Evolutionary conservation across 345 rosid species (phyloP), one percentile per base, ranked within the genome.

Genomic region (Eucalyptus curtisii): DNA sequence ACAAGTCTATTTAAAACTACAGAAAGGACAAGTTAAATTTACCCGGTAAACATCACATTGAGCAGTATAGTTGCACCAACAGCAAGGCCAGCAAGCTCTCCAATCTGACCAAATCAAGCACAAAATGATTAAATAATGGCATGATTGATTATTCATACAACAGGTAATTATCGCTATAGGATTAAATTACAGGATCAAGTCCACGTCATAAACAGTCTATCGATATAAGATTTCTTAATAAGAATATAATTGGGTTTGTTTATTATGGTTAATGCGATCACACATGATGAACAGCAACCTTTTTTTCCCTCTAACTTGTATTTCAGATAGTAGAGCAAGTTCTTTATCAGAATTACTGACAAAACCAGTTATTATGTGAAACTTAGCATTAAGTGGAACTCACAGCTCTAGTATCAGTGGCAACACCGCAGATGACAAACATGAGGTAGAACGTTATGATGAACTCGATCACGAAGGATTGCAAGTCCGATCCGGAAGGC

Each of bases 71-170:
- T 97, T 6, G 99, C 89, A 14, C 99, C 99, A 31, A 98, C 93
- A 1, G 99, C 99, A 80, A 98, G 95, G 42, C 99, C 99, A 6
- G 99, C 99, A 48, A 98, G 97, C 81, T 98, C 99, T 80, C 99
- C 99, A 79, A 97, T 95, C 99, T 98, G 93, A 81, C 37, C 88
- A 37, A 57, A 85, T 10, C 31, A 61, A 55, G 49, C 31, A 12
- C 5, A 25, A 85, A 88, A 85, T 49, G 57, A 40, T 76, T 76
- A 40, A 76, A 40, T 47, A 76, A 40, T 40, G 82, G 82, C 8
- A 40, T 20, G 4, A 40, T 76, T 76, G 82, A 40, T 37, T 76
- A 22, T 37, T 71, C 25, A 10, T 71, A 10, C 13, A 37, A 20
- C 30, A 40, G 82, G 24, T 20, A 37, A 76, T 76, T 37, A 44